Conservation (phyloP, 1,284 basidiomycete genomes). For the Ustilago bromivora region DNA sequence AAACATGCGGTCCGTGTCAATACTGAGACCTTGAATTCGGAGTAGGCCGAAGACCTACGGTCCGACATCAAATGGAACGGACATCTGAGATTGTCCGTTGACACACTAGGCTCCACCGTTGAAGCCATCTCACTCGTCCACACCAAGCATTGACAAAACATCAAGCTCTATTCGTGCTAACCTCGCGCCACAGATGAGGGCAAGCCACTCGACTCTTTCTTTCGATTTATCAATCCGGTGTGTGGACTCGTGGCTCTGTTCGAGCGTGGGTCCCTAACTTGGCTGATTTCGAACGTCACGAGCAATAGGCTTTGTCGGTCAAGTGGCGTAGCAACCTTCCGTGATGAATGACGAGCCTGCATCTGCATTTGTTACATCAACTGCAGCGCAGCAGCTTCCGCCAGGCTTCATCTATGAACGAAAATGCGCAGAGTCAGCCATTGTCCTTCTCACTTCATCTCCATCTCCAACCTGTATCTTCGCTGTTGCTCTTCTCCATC, state of each 20-base stretch:
- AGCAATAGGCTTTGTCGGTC: constrained; percentile 2
- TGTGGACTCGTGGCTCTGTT: neutral
- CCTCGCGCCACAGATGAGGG: constrained; percentile 7
- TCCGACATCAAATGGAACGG: neutral
- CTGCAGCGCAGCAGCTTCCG: constrained; percentile 10
- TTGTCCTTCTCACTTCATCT: constrained; percentile 3
- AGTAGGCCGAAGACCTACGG: neutral
- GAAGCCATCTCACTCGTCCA: neutral
- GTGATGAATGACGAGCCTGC: neutral
- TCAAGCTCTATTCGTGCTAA: neutral
- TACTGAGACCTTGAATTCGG: neutral
- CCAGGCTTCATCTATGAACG: neutral
- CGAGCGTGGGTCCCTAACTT: neutral
- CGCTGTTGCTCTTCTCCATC: neutral
- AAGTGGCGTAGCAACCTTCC: neutral
- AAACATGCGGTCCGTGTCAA: neutral
- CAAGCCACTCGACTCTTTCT: neutral
- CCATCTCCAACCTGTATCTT: neutral
- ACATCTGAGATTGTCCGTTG: neutral
- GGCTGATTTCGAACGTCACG: neutral
- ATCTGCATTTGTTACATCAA: neutral
- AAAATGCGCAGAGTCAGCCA: neutral
- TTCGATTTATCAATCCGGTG: neutral
- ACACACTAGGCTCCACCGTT: too few relatives aligned
- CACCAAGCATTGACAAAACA: neutral